phyloP scores from a whole-genome alignment of 768 basidiomycete genomes.

The Suillus luteus region DNA sequence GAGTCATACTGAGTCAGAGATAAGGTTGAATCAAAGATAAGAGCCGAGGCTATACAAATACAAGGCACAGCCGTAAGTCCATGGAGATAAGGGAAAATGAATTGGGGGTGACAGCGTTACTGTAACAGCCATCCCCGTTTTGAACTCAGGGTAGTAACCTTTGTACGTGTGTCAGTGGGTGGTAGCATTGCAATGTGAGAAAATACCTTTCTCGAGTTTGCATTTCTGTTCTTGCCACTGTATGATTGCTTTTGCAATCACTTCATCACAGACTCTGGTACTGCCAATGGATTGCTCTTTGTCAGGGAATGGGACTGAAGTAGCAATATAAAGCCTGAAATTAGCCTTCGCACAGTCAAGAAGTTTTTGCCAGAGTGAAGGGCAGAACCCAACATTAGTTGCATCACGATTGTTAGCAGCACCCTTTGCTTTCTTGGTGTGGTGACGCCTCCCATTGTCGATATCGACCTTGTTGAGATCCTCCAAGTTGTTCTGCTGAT shows the following conservation, averaged over 20 bases:
- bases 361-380: not conserved
- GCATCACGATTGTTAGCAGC: not conserved
- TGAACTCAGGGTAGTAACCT: not conserved
- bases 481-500: not conserved
- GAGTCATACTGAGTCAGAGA: no score
- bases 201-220: slow-evolving; percentile 1
- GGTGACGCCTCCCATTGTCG: not conserved
- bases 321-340: not conserved
- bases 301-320: not conserved
- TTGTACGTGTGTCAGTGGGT: not conserved
- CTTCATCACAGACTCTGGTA: not conserved
- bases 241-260: not conserved
- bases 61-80: no score
- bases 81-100: no score
- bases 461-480: not conserved
- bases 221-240: not conserved
- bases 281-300: not conserved
- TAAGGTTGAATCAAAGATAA: no score
- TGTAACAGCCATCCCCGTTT: not conserved
- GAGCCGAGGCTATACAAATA: no score
- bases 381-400: not conserved
- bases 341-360: not conserved
- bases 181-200: not conserved
- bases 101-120: no score
- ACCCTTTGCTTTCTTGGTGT: not conserved